Evolutionary conservation across 2,329 filamentous ascomycete species (phyloP), one percentile per base, ranked within the genome.

Genomic region (Boeremia exigua): DNA sequence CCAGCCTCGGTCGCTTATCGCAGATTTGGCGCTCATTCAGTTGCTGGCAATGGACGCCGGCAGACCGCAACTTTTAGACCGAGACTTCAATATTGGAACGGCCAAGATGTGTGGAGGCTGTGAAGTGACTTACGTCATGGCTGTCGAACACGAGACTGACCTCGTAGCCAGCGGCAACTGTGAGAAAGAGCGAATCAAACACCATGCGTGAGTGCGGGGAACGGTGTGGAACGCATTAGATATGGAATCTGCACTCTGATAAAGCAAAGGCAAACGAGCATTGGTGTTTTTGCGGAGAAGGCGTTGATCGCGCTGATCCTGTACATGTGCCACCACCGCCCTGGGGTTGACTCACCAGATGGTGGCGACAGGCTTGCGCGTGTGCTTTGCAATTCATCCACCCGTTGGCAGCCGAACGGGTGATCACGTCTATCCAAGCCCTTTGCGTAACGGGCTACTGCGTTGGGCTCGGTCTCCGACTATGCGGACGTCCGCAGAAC

Each of bases 301-400:
- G 17, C 37, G 61, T 45, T 58, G 58, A 63, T 63, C 58, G 48
- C 56, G 60, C 48, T 61, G 61, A 61, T 61, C 61, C 48, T 8
- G 28, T 36, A 44, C 46, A 15, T 39, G 30, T 36, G 51, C 52
- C 46, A 50, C 36, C 34, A 34, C 45, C 42, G 42, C 30, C 17
- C 42, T 56, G 42, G 42, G 47, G n/a, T 51, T 40, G 53, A 51
- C 47, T 56, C 53, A 56, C 47, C 47, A 60, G 37, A 45, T 48
- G 47, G 62, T 67, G 64, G 66, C 64, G 48, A 67, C 63, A 59
- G 50, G 58, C 54, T 67, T 68, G 64, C 66, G 66, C 61, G 58
- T 68, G 53, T 56, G 61, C 61, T 61, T 59, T 49, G 38, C 55
- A 47, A 47, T 36, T 37, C 46, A 50, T 32, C 52, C 40, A 55